Base-by-base conservation (phyloP, 495 filamentous ascomycete species). In the Xanthoparmelia taractica region DNA sequence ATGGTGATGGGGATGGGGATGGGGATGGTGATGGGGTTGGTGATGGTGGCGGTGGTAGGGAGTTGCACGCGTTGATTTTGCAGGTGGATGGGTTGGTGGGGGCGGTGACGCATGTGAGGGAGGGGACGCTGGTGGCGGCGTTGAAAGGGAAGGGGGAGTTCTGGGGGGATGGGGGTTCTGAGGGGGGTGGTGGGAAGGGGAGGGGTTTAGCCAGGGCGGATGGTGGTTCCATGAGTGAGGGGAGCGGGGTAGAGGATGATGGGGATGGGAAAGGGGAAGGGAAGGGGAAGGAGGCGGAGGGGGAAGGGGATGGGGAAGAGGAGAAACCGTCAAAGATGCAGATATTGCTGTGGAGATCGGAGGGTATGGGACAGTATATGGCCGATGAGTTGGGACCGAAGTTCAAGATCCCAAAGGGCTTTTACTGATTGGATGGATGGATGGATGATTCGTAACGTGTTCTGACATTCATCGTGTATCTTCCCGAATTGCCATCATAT, bases 321-420 rank as follows among this genome's bases (percentile, higher is more conserved):
- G 18, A 45, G 2, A 60, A 48, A 25, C 50, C 48, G 3, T 38
- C 59, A 3, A 68, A 64, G 58, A 38, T 66, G 25, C 55, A 59
- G 29, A 66, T 68, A 43, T 13, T 68, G 40, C 59, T 63, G 60
- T 33, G 66, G 18, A 63, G 65, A 20, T 59, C 64, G 8, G 64
- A 68, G 57, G 64, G 55, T 1, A 64, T 68, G 57, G 61, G 56
- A 20, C 57, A 68, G 43, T 58, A 45, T 20, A 36, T 68, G 48
- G 60, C 60, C 20, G 48, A 52, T 5, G 64, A 66, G 23, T 40
- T 63, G 11, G 45, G 48, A 6, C 45, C 47, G 38, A 41, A 66
- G 2, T 66, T 61, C 31, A 48, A 37, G 31, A 63, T 68, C 43
- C 64, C 67, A 0, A 48, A 66, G 8, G 64, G 57, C n/a, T 68